Conservation (phyloP, 2,329 filamentous ascomycete species). For the Emericellopsis atlantica region DNA sequence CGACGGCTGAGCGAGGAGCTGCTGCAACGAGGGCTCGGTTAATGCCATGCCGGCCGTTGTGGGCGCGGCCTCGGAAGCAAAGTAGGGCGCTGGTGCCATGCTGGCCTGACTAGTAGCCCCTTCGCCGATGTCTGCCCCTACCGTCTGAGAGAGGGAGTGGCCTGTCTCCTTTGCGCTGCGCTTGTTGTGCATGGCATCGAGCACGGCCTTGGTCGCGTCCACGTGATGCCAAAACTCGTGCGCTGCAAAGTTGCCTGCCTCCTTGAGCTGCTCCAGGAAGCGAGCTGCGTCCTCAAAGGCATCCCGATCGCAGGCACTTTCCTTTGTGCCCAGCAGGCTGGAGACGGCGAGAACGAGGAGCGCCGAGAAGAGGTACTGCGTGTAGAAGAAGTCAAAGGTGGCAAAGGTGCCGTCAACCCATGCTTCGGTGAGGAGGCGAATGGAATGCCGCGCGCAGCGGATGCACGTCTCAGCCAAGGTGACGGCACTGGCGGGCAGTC, state of each 20-base stretch:
- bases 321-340: slow-evolving; percentile 17
- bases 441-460: slow-evolving; percentile 29
- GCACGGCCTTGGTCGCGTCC: slow-evolving; percentile 16
- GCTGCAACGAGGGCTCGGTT: slow-evolving; percentile 20
- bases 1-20: slow-evolving; percentile 17
- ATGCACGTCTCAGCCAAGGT: slow-evolving; percentile 30
- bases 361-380: slow-evolving; percentile 32
- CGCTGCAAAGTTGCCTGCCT: slow-evolving; percentile 25
- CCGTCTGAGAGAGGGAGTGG: neutral
- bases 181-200: too few species aligned
- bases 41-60: slow-evolving; percentile 20
- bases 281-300: slow-evolving; percentile 23
- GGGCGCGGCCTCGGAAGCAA: neutral
- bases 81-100: neutral
- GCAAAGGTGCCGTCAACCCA: slow-evolving; percentile 33
- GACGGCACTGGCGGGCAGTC: slow-evolving; percentile 17
- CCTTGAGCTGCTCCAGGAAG: slow-evolving; percentile 23
- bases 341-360: slow-evolving; percentile 30
- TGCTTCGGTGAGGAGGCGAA: slow-evolving; percentile 24
- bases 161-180: slow-evolving; percentile 6
- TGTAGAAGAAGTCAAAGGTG: slow-evolving; percentile 32
- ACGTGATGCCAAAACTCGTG: slow-evolving; percentile 27
- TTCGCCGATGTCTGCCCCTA: neutral
- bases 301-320: slow-evolving; percentile 24
- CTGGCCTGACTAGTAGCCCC: neutral